Evolutionary conservation across 1,139 yeast genomes (phyloP), one percentile per base, ranked within the genome.

Genomic region (Taphrina communis): DNA sequence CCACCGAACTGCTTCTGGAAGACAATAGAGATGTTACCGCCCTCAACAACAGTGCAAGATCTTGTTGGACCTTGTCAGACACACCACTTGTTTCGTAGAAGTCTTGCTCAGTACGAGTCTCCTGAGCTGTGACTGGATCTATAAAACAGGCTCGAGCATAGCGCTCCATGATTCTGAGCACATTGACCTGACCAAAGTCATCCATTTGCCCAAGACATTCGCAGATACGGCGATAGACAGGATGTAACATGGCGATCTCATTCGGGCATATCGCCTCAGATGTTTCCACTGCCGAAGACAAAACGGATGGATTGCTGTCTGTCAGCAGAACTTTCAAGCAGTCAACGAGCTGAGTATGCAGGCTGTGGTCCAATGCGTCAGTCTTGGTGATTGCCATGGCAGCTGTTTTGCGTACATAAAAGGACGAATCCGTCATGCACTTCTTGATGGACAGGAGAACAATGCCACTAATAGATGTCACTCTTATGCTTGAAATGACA

Each of bases 391-490:
- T 83, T 0, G 97, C 90, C 65, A 88, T 82, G 0, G 95, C 94
- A 0, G 96, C 86, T 0, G 96, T 88, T 57, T 88, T 81, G 73
- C 99, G 83, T 2, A 94, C 99, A 38, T 83, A 76, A 0, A 96
- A 87, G 2, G 96, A 86, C 3, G 88, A 84, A 76, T 95, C 99
- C 8, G 83, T 78, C 3, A 85, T 78, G 4, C 90, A 83, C 74
- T 90, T 85, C 73, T 87, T 88, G 72, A 94, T 82, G 55, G 95
- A 89, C 63, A 92, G 82, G 8, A 88, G 76, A 19, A 93, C 83
- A 65, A 95, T 90, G 0, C 97, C 96, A 31, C 88, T 83, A 65
- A 95, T 88, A 3, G 94, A 89, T 0, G 89, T 84, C 38, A 94
- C 90, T 57, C 86, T 83, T 68, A 95, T 88, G 11, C 94, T 92